Percentiles rank a stretch among this genome's conserved stretches.
phyloP scores from a whole-genome alignment of 495 filamentous ascomycete species.

The Penicillium silybi region DNA sequence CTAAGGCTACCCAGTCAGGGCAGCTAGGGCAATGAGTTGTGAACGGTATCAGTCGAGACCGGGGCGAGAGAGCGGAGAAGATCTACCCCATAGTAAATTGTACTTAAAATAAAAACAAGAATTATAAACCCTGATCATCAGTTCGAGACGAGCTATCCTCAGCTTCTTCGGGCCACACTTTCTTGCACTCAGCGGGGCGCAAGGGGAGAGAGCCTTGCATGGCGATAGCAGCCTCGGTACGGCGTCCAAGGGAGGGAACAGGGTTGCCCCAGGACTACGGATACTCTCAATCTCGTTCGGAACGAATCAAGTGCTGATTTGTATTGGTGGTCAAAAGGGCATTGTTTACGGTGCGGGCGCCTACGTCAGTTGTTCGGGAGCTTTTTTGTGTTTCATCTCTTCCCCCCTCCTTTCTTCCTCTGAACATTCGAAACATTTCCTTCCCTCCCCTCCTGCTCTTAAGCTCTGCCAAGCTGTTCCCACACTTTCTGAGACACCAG shows the following conservation, averaged over 20 bases:
- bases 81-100: too few species aligned
- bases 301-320: neutral
- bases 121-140: too few species aligned
- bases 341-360: conserved; percentile 20
- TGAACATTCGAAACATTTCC: conserved; percentile 11
- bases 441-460: conserved; percentile 4
- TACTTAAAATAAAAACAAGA: too few species aligned
- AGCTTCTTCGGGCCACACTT: too few species aligned
- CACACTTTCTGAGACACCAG: conserved; percentile 1
- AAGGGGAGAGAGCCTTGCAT: neutral
- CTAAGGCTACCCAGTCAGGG: too few species aligned
- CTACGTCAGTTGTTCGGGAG: conserved; percentile 23
- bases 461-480: conserved; percentile 5
- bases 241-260: neutral
- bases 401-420: conserved; percentile 8
- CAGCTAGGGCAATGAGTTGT: too few species aligned
- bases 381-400: conserved; percentile 23
- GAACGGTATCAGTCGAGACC: too few species aligned
- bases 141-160: too few species aligned
- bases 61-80: too few species aligned
- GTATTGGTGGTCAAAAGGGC: neutral
- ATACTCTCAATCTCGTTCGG: neutral
- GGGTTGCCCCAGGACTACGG: neutral
- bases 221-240: neutral
- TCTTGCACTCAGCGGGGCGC: too few species aligned